Conservation (phyloP, 495 filamentous ascomycete species). For the Amphirosellinia nigrospora region DNA sequence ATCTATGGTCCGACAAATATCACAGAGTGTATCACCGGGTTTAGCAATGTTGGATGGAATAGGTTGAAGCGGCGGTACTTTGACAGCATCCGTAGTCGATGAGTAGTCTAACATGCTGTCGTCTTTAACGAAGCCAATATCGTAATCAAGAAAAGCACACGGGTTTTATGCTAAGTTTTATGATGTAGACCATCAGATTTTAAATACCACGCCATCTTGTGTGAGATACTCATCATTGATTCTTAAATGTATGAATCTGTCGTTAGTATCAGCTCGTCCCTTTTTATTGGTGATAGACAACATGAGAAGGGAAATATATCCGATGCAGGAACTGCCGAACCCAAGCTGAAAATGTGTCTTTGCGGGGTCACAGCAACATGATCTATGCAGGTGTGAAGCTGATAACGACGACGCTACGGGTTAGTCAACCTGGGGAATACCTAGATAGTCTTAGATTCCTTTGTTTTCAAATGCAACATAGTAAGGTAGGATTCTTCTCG, state of each 20-base stretch:
- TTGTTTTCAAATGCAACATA: neutral
- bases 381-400: neutral
- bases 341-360: constrained; percentile 7
- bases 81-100: neutral
- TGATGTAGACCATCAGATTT: neutral
- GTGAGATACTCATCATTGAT: neutral
- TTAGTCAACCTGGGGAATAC: neutral
- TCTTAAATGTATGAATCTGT: too few relatives aligned
- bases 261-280: neutral
- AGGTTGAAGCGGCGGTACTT: neutral
- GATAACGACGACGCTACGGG: neutral
- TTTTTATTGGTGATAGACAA: too few relatives aligned
- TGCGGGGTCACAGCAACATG: constrained; percentile 1
- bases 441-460: neutral
- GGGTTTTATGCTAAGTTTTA: neutral
- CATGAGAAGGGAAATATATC: constrained; percentile 7
- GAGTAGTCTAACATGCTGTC: neutral
- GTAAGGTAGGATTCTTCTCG: neutral
- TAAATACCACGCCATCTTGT: neutral
- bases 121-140: neutral
- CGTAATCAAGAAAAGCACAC: neutral
- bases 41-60: neutral
- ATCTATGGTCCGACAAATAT: constrained; percentile 1
- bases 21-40: constrained; percentile 5
- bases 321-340: neutral